phyloP scores from a whole-genome alignment of 306 rosid genomes.

The Rosa lucieae region DNA sequence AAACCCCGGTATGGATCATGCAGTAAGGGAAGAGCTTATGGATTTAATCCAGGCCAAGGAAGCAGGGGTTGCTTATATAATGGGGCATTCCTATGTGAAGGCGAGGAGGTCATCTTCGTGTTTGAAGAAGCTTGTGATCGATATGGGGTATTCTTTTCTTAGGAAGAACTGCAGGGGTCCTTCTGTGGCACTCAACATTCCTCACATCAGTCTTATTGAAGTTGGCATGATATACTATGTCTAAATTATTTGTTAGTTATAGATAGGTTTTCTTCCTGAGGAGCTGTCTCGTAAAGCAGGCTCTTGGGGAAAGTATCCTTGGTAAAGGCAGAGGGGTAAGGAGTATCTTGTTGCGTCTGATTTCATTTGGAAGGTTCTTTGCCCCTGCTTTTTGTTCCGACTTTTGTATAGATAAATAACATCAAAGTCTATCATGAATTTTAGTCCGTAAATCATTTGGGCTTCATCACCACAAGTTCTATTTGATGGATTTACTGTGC shows the following conservation, averaged over 20 bases:
- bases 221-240: constrained; percentile 95
- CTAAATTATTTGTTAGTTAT: constrained; percentile 33
- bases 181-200: constrained; percentile 80
- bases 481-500: not conserved
- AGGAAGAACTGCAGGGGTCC: constrained; percentile 91
- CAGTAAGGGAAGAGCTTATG: constrained; percentile 68
- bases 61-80: constrained; percentile 77
- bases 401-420: constrained; percentile 12
- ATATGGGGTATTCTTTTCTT: constrained; percentile 76
- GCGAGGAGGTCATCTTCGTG: constrained; percentile 75
- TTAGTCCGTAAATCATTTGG: not conserved
- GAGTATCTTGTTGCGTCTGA: not conserved
- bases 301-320: not conserved
- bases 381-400: not conserved
- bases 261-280: not conserved
- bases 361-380: not conserved
- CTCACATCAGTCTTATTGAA: constrained; percentile 85
- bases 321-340: not conserved
- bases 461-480: not conserved
- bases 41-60: constrained; percentile 83
- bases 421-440: not conserved
- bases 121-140: constrained; percentile 66
- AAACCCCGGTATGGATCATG: constrained; percentile 51
- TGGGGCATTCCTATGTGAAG: constrained; percentile 89
- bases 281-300: constrained; percentile 5